A percentile compares a stretch with the other conserved stretches of the same genome.
phyloP scores from a whole-genome alignment of 192 early-diverging fungal species.

The Coemansia guatemalensis region DNA sequence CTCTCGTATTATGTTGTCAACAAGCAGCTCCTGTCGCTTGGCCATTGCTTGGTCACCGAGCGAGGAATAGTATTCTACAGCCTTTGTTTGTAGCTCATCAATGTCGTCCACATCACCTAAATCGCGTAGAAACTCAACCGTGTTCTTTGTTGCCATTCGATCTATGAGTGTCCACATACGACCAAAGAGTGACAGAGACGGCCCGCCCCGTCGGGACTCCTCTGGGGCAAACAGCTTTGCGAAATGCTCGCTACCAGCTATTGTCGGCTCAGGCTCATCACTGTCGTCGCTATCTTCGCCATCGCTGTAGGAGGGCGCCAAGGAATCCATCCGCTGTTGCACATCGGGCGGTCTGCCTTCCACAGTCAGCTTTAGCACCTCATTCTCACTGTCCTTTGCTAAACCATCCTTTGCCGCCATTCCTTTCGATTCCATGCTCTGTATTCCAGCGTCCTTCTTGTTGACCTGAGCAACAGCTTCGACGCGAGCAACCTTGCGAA shows the following conservation, averaged over 20 bases:
- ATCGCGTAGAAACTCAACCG: conserved; percentile 23
- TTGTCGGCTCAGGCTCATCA: neutral
- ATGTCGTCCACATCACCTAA: neutral
- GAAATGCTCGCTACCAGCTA: conserved; percentile 22
- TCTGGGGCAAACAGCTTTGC: conserved; percentile 19
- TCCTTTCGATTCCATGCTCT: neutral
- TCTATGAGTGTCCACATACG: conserved; percentile 48
- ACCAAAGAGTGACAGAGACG: conserved; percentile 43
- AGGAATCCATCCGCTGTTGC: neutral
- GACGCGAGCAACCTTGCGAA: neutral
- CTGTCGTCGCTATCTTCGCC: conserved; percentile 5
- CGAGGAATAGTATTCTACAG: conserved; percentile 21
- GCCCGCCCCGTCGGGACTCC: conserved; percentile 4
- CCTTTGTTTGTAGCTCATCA: neutral
- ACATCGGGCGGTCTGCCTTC: conserved; percentile 1
- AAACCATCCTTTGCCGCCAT: neutral
- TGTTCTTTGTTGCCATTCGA: conserved; percentile 29
- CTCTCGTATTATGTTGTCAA: conserved; percentile 17
- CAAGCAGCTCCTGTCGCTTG: conserved; percentile 31
- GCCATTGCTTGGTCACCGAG: conserved; percentile 43
- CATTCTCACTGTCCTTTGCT: neutral
- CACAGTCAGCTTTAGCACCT: neutral
- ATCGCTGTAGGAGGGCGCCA: neutral
- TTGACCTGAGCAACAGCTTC: neutral
- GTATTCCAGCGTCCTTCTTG: neutral